These are phyloP conservation scores for Solanum dulcamara DNA, from an alignment of 257 asterid species.

Conservation along the genomic window DNA sequence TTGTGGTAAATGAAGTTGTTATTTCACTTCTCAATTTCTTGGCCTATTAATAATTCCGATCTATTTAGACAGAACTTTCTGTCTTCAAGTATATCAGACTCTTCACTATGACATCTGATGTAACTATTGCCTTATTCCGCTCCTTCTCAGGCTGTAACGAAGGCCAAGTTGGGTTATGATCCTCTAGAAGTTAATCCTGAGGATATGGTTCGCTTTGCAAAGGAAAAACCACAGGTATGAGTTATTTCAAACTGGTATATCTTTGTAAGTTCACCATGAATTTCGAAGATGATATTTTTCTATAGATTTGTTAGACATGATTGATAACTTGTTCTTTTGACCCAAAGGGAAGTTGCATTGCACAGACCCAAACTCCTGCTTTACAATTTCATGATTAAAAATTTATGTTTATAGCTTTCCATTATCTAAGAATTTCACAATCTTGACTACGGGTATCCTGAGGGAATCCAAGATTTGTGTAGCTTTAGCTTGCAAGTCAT, in stretches of 20 bases:
- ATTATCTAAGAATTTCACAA: neutral
- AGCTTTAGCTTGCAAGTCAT: neutral
- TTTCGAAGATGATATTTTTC: neutral
- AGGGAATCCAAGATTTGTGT: neutral
- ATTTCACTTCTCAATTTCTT: neutral
- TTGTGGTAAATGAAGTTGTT: neutral
- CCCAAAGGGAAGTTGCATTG: neutral
- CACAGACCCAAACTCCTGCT: neutral
- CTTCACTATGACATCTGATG: neutral
- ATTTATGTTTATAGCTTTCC: neutral
- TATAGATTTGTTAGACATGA: neutral
- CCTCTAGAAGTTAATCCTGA: slow-evolving; percentile 98
- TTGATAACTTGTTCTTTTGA: neutral
- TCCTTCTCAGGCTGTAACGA: slow-evolving; percentile 81
- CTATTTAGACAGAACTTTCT: neutral
- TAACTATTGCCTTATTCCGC: neutral
- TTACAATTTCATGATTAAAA: neutral
- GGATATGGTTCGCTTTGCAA: slow-evolving; percentile 99
- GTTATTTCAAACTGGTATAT: neutral
- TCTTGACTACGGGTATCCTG: neutral
- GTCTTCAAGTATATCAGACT: neutral
- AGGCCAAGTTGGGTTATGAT: slow-evolving; percentile 93
- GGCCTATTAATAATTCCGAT: neutral
- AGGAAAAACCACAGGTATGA: slow-evolving; percentile 89
- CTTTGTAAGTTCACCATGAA: neutral